A percentile compares a stretch with the other conserved stretches of the same genome.
Evolutionary conservation across 1,284 basidiomycete species (phyloP).

Genomic region (Moesziomyces globuligerus): DNA sequence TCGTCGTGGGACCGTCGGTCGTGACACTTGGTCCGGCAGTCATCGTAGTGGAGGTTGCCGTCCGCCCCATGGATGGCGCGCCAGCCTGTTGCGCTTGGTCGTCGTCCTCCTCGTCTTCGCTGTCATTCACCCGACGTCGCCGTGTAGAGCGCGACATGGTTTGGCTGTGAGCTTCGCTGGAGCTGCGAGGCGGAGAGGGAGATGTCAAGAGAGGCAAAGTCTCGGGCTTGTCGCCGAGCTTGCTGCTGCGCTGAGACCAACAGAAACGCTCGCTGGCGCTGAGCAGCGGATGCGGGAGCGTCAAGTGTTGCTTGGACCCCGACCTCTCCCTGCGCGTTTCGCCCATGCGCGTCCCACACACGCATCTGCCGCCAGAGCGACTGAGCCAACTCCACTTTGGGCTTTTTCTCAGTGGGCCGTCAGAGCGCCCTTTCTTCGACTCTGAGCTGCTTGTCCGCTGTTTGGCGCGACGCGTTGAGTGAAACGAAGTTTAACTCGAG

Average conservation of each 20-base stretch:
- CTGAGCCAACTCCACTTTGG: too few relatives aligned
- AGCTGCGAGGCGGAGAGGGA: background rate
- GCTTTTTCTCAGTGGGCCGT: too few relatives aligned
- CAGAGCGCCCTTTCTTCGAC: too few relatives aligned
- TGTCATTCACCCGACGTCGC: constrained; percentile 23
- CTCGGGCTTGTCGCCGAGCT: too few relatives aligned
- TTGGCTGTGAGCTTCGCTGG: background rate
- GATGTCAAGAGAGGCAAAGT: background rate
- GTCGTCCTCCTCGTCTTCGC: constrained; percentile 16
- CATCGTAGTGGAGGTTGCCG: constrained; percentile 18
- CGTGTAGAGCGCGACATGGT: constrained; percentile 29
- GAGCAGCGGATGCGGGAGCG: background rate
- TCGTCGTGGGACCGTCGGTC: background rate
- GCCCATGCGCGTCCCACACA: too few relatives aligned
- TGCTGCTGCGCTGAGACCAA: too few relatives aligned
- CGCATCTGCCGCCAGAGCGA: too few relatives aligned
- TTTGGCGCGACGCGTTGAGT: constrained; percentile 43
- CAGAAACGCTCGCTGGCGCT: too few relatives aligned
- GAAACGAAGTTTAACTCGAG: background rate
- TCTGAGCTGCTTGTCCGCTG: background rate
- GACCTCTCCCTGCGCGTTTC: background rate
- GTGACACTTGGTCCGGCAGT: background rate
- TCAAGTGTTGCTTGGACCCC: background rate
- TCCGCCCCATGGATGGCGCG: too few relatives aligned
- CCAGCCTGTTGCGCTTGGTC: too few relatives aligned